Evolutionary conservation across 257 asterid genomes (phyloP).

Genomic region (Solanum pinnatisectum): DNA sequence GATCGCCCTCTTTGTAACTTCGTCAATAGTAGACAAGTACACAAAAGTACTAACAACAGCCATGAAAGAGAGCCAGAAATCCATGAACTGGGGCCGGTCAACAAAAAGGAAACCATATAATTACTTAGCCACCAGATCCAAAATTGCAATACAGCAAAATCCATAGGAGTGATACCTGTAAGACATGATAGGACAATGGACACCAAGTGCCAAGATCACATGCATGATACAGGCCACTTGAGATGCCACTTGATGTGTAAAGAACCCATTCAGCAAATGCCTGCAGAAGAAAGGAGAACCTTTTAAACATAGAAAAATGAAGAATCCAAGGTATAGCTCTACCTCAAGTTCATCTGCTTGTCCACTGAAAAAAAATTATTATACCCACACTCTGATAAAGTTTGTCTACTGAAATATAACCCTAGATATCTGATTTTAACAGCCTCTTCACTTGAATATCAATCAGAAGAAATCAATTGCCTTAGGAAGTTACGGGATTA

Average conservation of each 20-base stretch:
- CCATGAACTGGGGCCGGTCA: conserved; percentile 52
- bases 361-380: not conserved
- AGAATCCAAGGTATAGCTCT: not conserved
- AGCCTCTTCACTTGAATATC: not conserved
- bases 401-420: not conserved
- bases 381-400: not conserved
- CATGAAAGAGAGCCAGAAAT: conserved; percentile 99
- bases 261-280: conserved; percentile 99
- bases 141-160: not conserved
- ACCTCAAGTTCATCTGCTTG: not conserved
- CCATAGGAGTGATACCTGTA: conserved; percentile 52
- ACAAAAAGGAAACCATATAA: not conserved
- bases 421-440: not conserved
- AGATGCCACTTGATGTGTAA: conserved; percentile 78
- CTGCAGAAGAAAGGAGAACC: conserved; percentile 21
- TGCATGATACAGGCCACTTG: conserved; percentile 91
- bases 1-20: conserved; percentile 73
- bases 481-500: not conserved
- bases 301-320: not conserved
- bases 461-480: not conserved
- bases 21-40: conserved; percentile 61
- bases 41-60: conserved; percentile 92
- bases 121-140: not conserved
- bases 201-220: conserved; percentile 99
- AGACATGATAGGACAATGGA: conserved; percentile 51